Base-by-base conservation (phyloP, 441 rosid species). In the Populus trichocarpa region DNA sequence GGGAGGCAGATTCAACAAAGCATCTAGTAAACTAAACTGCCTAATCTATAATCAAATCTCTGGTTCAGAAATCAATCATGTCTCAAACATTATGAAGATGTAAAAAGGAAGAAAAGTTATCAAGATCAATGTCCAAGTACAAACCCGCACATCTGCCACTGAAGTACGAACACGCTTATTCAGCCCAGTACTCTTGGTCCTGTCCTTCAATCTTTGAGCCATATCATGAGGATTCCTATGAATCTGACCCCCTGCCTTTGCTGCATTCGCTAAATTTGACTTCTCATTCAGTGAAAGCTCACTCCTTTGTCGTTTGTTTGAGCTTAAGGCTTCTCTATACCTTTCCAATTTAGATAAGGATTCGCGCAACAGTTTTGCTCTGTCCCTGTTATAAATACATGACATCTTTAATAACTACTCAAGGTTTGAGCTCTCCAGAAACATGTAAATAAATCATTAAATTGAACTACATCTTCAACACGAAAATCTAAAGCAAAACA, bases 61-160 rank as follows among this genome's bases (percentile, higher is more conserved):
- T 75, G 53, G 70, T 74, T 30, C 46, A 64, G 72, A 28, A 76
- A 70, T 20, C 53, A 76, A 30, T 33, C 38, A 7, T 0, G 0
- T 18, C n/a, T 4, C 11, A 35, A 30, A 68, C 46, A 30, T 68
- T 18, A 20, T 35, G 40, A 32, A 68, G 23, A 33, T 30, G 13
- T 16, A 68, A 10, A 16, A 33, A 20, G 16, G 11, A 33, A 16
- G n/a, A 68, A 68, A 18, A 30, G 42, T 33, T 30, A 9, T 30
- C 71, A 33, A 68, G 26, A 33, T 68, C 12, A 75, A 76, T 6
- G 23, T 59, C 23, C 13, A 73, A 71, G 68, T 78, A 86, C 92
- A 80, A 74, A 89, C 92, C 92, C 87, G 88, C 79, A 84, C 82
- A 76, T 91, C 91, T 28, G 92, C 87, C 66, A 84, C 82, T 59